These are phyloP conservation scores for Trametes maxima DNA, from an alignment of 768 basidiomycete species.

Conservation along the genomic window DNA sequence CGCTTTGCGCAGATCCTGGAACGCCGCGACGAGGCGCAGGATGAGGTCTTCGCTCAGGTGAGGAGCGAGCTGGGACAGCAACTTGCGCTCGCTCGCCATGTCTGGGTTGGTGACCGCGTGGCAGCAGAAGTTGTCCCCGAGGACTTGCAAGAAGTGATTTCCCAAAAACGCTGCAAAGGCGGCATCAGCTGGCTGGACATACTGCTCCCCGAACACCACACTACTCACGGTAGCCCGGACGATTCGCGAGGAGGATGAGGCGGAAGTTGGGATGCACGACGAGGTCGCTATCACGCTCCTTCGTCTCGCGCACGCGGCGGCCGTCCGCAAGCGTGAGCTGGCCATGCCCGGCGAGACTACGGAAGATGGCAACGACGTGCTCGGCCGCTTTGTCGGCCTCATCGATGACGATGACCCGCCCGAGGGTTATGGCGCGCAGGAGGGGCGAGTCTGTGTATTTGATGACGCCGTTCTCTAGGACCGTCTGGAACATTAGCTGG, in stretches of 20 bases:
- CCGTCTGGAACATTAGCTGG: slow-evolving; percentile 70
- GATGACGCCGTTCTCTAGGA: slow-evolving; percentile 58
- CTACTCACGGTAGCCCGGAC: slow-evolving; percentile 66
- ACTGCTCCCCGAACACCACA: neutral
- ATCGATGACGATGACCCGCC: slow-evolving; percentile 69
- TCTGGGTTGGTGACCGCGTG: slow-evolving; percentile 72
- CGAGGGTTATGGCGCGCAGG: slow-evolving; percentile 59
- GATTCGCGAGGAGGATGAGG: slow-evolving; percentile 63
- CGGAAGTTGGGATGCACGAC: slow-evolving; percentile 66
- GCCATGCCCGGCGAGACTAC: slow-evolving; percentile 65
- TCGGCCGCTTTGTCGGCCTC: slow-evolving; percentile 77
- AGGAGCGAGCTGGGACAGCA: slow-evolving; percentile 63
- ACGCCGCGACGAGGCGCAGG: slow-evolving; percentile 59
- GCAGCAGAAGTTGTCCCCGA: slow-evolving; percentile 67
- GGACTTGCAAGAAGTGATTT: slow-evolving; percentile 72
- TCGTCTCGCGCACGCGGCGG: slow-evolving; percentile 49
- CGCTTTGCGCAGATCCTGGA: slow-evolving; percentile 61
- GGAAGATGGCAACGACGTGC: slow-evolving; percentile 72
- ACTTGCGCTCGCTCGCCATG: slow-evolving; percentile 60
- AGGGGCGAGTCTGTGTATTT: slow-evolving; percentile 67
- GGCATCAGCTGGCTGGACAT: neutral
- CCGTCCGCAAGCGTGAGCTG: slow-evolving; percentile 69
- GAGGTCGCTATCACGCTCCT: slow-evolving; percentile 55
- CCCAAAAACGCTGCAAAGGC: slow-evolving; percentile 61
- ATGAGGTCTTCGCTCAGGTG: slow-evolving; percentile 57